Evolutionary conservation across 352 stramenopile species (phyloP), one percentile per base, ranked within the genome.

Genomic region (Phytophthora pinifolia): DNA sequence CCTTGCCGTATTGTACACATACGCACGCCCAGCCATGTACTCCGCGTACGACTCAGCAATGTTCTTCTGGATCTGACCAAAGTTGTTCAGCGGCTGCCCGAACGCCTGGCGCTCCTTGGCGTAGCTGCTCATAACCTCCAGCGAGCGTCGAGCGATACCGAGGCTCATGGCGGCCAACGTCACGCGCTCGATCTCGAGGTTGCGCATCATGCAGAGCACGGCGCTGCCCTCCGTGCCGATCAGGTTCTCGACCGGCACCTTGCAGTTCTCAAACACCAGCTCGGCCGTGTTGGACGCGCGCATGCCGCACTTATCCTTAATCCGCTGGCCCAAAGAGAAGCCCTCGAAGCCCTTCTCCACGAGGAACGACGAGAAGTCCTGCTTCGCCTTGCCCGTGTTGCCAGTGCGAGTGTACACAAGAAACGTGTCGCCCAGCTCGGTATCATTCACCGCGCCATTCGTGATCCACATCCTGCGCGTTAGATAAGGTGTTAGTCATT

Each of bases 261-360:
- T 79, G 66, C 98, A 98, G 72, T 99, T 96, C 53, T 99, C 94
- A 67, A 99, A 99, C 7, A 99, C 97, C 30, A 99, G 77, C 75
- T 99, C 98, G 8, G 96, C 96, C 18, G 97, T 99, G 57, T 94
- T 97, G 10, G 90, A 98, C 15, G 96, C 96, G 25, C 96, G 83
- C 95, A 98, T 99, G 52, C 96, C 96, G 44, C 96, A 96, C 73
- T 99, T 99, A 75, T 99, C 92, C 67, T 98, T 94, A 70, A 99
- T 99, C 31, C 98, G 95, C 74, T 99, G 97, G 25, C 97, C 97
- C 5, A 99, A 70, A 15, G 71, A 90, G 63, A 99, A 99, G 6
- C 97, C 97, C 57, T 88, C 75, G 69, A 94, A 98, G 4, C 84
- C 93, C 65, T 99, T 99, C 67, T 99, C 94, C 1, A 99, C 96